Evolutionary conservation across 805 yeast genomes (phyloP).

Genomic region (Ogataea salicorniae): DNA sequence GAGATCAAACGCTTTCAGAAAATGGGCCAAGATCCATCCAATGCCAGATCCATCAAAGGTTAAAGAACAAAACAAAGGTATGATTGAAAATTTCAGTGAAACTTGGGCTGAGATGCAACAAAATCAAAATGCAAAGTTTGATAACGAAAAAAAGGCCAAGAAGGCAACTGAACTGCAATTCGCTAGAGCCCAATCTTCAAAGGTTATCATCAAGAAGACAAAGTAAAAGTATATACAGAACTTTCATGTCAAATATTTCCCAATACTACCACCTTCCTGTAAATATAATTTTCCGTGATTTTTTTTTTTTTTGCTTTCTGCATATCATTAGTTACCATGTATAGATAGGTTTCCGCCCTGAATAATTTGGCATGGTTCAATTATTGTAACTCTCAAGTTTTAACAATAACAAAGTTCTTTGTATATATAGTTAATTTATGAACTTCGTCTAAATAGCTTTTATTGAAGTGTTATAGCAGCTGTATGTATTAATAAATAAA

Average conservation of each 20-base stretch:
- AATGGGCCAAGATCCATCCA: conserved; percentile 47
- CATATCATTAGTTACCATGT: no score
- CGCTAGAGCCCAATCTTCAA: conserved; percentile 21
- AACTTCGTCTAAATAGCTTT: no score
- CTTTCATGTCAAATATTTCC: no score
- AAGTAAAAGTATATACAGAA: conserved; percentile 1
- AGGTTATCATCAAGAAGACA: conserved; percentile 27
- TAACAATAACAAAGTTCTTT: no score
- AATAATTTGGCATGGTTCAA: no score
- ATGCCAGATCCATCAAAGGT: conserved; percentile 35
- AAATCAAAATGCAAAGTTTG: conserved; percentile 22
- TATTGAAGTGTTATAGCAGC: no score
- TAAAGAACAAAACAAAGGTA: conserved; percentile 26
- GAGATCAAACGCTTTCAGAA: conserved; percentile 55
- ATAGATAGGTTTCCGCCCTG: no score
- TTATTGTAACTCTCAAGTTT: no score
- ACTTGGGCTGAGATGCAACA: conserved; percentile 29
- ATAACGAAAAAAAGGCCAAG: conserved; percentile 22
- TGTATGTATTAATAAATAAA: background rate
- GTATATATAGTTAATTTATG: no score
- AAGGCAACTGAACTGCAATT: conserved; percentile 26
- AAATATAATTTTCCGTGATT: no score
- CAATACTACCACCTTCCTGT: no score
- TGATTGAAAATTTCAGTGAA: conserved; percentile 27
- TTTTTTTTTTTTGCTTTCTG: no score